A percentile compares a stretch with the other conserved stretches of the same genome.
phyloP scores from a whole-genome alignment of 306 rosid genomes.

The Acacia acuminata region DNA sequence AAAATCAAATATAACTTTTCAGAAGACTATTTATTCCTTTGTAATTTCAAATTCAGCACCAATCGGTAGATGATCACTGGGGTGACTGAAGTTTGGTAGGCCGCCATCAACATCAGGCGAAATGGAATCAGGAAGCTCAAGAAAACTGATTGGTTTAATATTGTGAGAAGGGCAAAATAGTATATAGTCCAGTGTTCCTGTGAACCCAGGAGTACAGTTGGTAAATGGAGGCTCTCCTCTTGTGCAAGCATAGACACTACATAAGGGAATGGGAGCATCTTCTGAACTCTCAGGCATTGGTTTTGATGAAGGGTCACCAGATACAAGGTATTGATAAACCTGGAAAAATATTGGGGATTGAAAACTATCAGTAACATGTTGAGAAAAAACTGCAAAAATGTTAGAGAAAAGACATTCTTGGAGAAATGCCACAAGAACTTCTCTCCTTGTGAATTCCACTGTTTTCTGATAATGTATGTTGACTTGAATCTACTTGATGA shows the following conservation, averaged over 20 bases:
- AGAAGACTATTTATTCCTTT: constrained; percentile 32
- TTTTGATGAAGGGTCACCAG: constrained; percentile 55
- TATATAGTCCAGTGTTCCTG: constrained; percentile 82
- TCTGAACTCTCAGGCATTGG: constrained; percentile 39
- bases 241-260: constrained; percentile 63
- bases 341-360: constrained; percentile 35
- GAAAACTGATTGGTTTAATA: constrained; percentile 71
- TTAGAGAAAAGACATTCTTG: neutral
- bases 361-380: constrained; percentile 19
- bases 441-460: neutral
- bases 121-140: constrained; percentile 72
- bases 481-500: neutral
- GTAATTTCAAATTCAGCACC: constrained; percentile 77
- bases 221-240: constrained; percentile 91
- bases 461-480: neutral
- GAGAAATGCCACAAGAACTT: neutral
- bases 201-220: constrained; percentile 91
- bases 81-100: constrained; percentile 72
- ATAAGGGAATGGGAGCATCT: constrained; percentile 63
- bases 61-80: constrained; percentile 93
- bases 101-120: constrained; percentile 75
- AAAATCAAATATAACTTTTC: constrained; percentile 30
- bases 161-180: constrained; percentile 59
- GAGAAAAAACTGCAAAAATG: neutral
- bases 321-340: constrained; percentile 77